Conservation (phyloP, 192 early-diverging fungal species). For the Radiomyces spectabilis region DNA sequence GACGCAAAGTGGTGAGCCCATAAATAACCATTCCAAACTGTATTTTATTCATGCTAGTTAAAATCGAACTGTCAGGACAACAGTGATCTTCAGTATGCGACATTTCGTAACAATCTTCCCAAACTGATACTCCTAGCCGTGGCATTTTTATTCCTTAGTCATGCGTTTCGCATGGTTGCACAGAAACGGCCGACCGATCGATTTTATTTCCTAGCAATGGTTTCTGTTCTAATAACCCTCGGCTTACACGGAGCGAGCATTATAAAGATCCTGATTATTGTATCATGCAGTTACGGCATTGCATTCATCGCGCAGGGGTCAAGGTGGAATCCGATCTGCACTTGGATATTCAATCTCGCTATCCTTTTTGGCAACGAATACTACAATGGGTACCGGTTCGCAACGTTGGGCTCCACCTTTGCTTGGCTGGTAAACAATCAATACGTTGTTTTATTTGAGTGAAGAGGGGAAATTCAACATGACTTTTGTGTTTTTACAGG, state of each 20-base stretch:
- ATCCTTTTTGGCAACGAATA: slow-evolving; percentile 75
- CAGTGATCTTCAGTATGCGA: slow-evolving; percentile 59
- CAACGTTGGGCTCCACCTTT: background rate
- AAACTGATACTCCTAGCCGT: slow-evolving; percentile 34
- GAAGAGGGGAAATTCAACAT: background rate
- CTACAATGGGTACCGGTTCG: slow-evolving; percentile 64
- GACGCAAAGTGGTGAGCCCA: slow-evolving; percentile 35
- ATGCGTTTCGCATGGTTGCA: slow-evolving; percentile 29
- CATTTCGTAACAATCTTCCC: slow-evolving; percentile 57
- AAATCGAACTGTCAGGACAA: slow-evolving; percentile 44
- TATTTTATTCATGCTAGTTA: background rate
- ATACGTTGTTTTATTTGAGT: too few species aligned
- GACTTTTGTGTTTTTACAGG: slow-evolving; percentile 24
- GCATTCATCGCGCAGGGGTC: slow-evolving; percentile 45
- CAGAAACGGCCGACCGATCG: slow-evolving; percentile 12
- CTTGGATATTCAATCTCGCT: slow-evolving; percentile 76
- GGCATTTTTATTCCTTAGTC: slow-evolving; percentile 43
- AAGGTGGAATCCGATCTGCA: slow-evolving; percentile 48
- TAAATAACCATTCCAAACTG: background rate
- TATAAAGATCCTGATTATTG: slow-evolving; percentile 64
- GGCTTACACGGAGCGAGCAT: slow-evolving; percentile 64
- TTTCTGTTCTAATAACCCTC: slow-evolving; percentile 53
- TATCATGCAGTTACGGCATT: slow-evolving; percentile 58
- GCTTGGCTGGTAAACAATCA: background rate
- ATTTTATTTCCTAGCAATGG: slow-evolving; percentile 53